Conservation (phyloP, 2,329 filamentous ascomycete genomes). For the Fusarium sp. region DNA sequence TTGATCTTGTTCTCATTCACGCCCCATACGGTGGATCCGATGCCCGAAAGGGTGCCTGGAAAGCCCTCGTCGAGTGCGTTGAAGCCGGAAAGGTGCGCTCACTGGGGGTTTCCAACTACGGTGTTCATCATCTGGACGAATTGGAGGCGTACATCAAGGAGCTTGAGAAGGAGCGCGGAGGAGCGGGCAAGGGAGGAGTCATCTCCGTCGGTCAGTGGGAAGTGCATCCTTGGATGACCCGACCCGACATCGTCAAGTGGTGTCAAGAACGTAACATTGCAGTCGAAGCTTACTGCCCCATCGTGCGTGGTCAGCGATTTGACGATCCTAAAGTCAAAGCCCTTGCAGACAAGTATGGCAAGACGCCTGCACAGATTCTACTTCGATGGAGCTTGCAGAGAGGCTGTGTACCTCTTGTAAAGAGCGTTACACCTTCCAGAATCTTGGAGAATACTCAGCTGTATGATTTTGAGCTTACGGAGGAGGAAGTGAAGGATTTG, state of each 20-base stretch:
- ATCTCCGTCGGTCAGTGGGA: slow-evolving; percentile 90
- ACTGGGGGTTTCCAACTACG: slow-evolving; percentile 75
- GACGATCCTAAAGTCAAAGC: slow-evolving; percentile 73
- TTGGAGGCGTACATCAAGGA: slow-evolving; percentile 69
- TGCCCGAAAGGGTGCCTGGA: slow-evolving; percentile 70
- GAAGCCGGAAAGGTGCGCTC: slow-evolving; percentile 71
- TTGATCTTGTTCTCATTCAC: slow-evolving; percentile 75
- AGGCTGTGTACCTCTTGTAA: slow-evolving; percentile 77
- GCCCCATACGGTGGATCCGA: slow-evolving; percentile 68
- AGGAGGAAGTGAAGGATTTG: slow-evolving; percentile 64
- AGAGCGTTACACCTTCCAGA: slow-evolving; percentile 75
- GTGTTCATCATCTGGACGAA: slow-evolving; percentile 71
- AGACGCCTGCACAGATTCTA: slow-evolving; percentile 80
- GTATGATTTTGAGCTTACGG: slow-evolving; percentile 67
- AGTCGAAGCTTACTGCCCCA: slow-evolving; percentile 72
- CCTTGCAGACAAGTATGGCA: slow-evolving; percentile 78
- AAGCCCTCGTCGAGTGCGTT: slow-evolving; percentile 71
- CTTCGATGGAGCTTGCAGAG: slow-evolving; percentile 87
- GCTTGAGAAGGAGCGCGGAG: slow-evolving; percentile 70
- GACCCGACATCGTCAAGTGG: slow-evolving; percentile 85
- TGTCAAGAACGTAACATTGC: slow-evolving; percentile 72
- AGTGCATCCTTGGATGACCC: slow-evolving; percentile 86
- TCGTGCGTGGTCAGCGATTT: slow-evolving; percentile 76
- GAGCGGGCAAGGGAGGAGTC: slow-evolving; percentile 74
- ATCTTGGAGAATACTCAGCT: slow-evolving; percentile 72